These are phyloP conservation scores for Paxillus rubicundulus DNA, from an alignment of 768 basidiomycete species.

Conservation along the genomic window DNA sequence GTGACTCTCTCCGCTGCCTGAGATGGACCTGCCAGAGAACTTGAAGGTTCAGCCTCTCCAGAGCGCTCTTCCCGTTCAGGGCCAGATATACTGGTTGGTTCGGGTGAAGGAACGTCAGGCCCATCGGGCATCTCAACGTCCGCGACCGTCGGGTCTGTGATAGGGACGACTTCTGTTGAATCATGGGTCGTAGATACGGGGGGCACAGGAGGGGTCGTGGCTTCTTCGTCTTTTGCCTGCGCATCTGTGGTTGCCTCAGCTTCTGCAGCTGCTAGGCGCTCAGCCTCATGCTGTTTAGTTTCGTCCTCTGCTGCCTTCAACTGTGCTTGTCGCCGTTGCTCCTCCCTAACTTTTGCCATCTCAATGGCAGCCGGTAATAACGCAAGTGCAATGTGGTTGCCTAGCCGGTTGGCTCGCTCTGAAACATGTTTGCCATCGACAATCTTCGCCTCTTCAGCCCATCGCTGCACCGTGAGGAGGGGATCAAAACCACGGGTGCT, in stretches of 20 bases:
- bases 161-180: conserved; percentile 14
- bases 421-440: conserved; percentile 71
- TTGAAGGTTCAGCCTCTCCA: not conserved
- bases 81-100: conserved; percentile 21
- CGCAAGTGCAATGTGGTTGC: conserved; percentile 68
- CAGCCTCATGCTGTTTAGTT: conserved; percentile 38
- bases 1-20: conserved; percentile 65
- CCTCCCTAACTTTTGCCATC: conserved; percentile 47
- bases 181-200: conserved; percentile 10
- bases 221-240: conserved; percentile 13
- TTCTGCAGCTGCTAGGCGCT: conserved; percentile 29
- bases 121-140: conserved; percentile 57
- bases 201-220: conserved; percentile 12
- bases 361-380: conserved; percentile 80
- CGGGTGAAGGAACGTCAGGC: conserved; percentile 22
- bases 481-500: conserved; percentile 63
- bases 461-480: conserved; percentile 77
- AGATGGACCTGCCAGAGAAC: conserved; percentile 30
- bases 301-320: conserved; percentile 52
- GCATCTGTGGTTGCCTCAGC: conserved; percentile 25
- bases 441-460: conserved; percentile 86
- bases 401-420: conserved; percentile 63
- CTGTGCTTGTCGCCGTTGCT: conserved; percentile 42
- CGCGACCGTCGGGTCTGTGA: conserved; percentile 31
- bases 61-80: conserved; percentile 20